Base-by-base conservation (phyloP, 2,329 filamentous ascomycete genomes). In the Fusarium protoensiforme region DNA sequence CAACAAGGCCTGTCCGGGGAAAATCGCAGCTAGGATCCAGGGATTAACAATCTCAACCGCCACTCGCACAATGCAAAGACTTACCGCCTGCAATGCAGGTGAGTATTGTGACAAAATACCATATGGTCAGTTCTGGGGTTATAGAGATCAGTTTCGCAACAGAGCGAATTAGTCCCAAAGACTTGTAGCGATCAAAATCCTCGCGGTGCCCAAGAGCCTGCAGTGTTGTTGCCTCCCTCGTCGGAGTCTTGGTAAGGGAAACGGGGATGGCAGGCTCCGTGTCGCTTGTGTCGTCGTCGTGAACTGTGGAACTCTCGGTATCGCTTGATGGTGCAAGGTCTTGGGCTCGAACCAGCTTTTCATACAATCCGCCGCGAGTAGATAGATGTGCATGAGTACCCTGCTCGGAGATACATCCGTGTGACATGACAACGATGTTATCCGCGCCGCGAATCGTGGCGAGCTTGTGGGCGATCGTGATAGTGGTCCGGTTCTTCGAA, bases 371-470 rank as follows among this genome's bases (percentile, higher is more conserved):
- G 5, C 73, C 80, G 7, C 80, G 78, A 3, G 80, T 77, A 14
- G 92, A 78, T 1, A 92, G 83, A 38, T 88, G 83, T 5, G 89
- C 1, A 27, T 74, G 68, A 6, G 85, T 89, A 0, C 91, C 91
- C 74, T 89, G 83, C 78, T 93, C 91, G 2, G 90, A 81, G 3
- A 90, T 85, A 27, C 82, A 77, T 0, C 91, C 91, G 64, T 87
- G 81, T 5, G 86, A 82, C 72, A 93, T 82, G 3, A 93, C 90
- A 4, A 92, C 82, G 14, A 48, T 48, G 22, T 27, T 48, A 11
- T 48, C 43, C 2, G 43, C 43, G 9, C 43, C 22, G 8, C 43
- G 43, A 35, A 93, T 92, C 0, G 88, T 90, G 0, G 86, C 85
- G 2, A 91, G 81, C 6, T 87, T 82, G 79, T 91, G 89, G 0